Evolutionary conservation across 768 basidiomycete genomes (phyloP).

Genomic region (Rhizopogon vinicolor): DNA sequence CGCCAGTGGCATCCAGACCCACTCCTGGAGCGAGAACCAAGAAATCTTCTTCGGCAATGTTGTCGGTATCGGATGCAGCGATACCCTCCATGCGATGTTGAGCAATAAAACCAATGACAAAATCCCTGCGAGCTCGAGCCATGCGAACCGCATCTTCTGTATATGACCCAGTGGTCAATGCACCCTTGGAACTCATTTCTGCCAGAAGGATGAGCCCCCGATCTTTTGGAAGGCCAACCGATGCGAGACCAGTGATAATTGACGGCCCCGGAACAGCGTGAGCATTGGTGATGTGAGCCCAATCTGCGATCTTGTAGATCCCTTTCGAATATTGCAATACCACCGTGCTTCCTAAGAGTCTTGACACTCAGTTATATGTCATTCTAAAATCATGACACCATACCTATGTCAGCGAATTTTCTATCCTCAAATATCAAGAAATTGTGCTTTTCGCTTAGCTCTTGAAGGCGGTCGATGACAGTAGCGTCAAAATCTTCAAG

Average conservation of each 20-base stretch:
- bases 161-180: slow-evolving; percentile 79
- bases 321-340: slow-evolving; percentile 92
- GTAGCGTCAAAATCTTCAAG: slow-evolving; percentile 83
- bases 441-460: slow-evolving; percentile 75
- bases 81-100: slow-evolving; percentile 77
- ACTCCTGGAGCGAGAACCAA: slow-evolving; percentile 92
- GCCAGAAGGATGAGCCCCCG: slow-evolving; percentile 89
- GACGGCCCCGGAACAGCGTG: slow-evolving; percentile 96
- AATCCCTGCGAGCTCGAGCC: slow-evolving; percentile 76
- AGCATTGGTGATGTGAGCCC: slow-evolving; percentile 97
- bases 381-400: neutral
- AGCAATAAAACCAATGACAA: slow-evolving; percentile 96
- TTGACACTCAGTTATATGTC: slow-evolving; percentile 1
- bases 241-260: slow-evolving; percentile 83
- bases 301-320: slow-evolving; percentile 87
- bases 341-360: slow-evolving; percentile 86
- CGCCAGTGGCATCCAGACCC: slow-evolving; percentile 72
- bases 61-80: slow-evolving; percentile 29
- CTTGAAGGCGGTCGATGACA: slow-evolving; percentile 63
- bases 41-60: slow-evolving; percentile 65
- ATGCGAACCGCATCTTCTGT: slow-evolving; percentile 82
- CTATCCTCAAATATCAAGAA: slow-evolving; percentile 98
- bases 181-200: slow-evolving; percentile 93
- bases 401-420: slow-evolving; percentile 98
- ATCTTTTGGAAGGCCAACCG: slow-evolving; percentile 71